A percentile compares a stretch with the other conserved stretches of the same genome.
Evolutionary conservation across 2,329 filamentous ascomycete species (phyloP).

Genomic region (Chalaropsis ovoidea): DNA sequence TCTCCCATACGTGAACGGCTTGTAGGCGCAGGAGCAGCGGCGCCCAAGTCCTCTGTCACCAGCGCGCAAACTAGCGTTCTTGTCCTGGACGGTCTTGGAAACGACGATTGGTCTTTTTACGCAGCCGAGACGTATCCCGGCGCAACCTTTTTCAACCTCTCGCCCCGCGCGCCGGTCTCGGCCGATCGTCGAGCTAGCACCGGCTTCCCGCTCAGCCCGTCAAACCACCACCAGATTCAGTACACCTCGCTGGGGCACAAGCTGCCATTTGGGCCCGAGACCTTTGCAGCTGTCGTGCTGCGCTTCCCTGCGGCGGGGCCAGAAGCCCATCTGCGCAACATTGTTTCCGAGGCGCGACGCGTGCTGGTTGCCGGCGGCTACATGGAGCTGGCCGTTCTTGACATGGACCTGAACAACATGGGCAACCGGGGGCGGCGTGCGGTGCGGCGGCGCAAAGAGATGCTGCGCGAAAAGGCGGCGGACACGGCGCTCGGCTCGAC

Average conservation of each 20-base stretch:
- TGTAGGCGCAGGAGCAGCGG: neutral
- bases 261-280: slow-evolving; percentile 66
- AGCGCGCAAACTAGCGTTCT: slow-evolving; percentile 51
- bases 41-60: neutral
- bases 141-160: slow-evolving; percentile 67
- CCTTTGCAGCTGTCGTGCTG: slow-evolving; percentile 65
- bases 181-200: slow-evolving; percentile 37
- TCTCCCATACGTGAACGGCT: slow-evolving; percentile 52
- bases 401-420: slow-evolving; percentile 75
- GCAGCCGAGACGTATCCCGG: slow-evolving; percentile 68
- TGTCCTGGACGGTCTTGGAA: slow-evolving; percentile 75
- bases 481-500: slow-evolving; percentile 51
- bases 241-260: slow-evolving; percentile 52
- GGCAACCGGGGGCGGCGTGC: slow-evolving; percentile 59
- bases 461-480: slow-evolving; percentile 51
- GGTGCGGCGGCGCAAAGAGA: slow-evolving; percentile 61
- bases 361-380: slow-evolving; percentile 69
- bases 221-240: slow-evolving; percentile 67
- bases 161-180: slow-evolving; percentile 45
- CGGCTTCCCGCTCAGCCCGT: slow-evolving; percentile 47
- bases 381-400: slow-evolving; percentile 68
- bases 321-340: slow-evolving; percentile 57
- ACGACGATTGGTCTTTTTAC: slow-evolving; percentile 80
- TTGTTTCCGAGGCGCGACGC: slow-evolving; percentile 64
- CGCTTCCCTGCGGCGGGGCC: slow-evolving; percentile 64